Base-by-base conservation (phyloP, 495 filamentous ascomycete species). In the Xylaria telfairii region DNA sequence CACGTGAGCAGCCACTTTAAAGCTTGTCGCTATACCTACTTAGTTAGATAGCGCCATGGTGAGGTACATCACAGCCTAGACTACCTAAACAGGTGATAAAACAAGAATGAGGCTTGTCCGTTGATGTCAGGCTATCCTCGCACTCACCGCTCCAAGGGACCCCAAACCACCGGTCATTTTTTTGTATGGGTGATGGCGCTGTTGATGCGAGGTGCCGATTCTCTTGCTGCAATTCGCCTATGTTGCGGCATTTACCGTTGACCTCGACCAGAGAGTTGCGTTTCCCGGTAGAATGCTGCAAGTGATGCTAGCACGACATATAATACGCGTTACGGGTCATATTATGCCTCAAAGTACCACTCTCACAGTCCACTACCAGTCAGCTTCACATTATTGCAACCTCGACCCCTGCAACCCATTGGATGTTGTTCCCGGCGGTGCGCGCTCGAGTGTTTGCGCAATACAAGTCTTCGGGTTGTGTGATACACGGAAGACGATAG, bases 171-270 rank as follows among this genome's bases (percentile, higher is more conserved):
- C 28, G 19, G 44, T 46, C 30, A 51, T 51, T 44, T 37, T 28
- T n/a, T 17, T 49, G 24, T 32, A 44, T 37, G 28, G 28, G 21
- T 65, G 62, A 44, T 65, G 62, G 44, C 62, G 62, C 51, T 24
- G 26, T 32, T 54, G 10, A 2, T 28, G 62, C 44, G 30, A 17
- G n/a, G 46, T 34, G 17, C 26, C 51, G 42, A 49, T 37, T 51
- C 46, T 13, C 28, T 39, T 46, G 2, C 42, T 46, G 2, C 42
- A 65, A 65, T 65, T 28, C 30, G 62, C 30, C 7, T 51, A n/a
- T 26, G 6, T 7, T 65, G 62, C 62, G 62, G 62, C 26, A 65
- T 65, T 65, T 65, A 51, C 62, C 62, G 64, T 41, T 41, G 47
- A 67, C 51, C 65, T 44, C 51, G n/a, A 67, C 51, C 65, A 67